phyloP scores from a whole-genome alignment of 2,329 filamentous ascomycete species.

The Diplodia intermedia region DNA sequence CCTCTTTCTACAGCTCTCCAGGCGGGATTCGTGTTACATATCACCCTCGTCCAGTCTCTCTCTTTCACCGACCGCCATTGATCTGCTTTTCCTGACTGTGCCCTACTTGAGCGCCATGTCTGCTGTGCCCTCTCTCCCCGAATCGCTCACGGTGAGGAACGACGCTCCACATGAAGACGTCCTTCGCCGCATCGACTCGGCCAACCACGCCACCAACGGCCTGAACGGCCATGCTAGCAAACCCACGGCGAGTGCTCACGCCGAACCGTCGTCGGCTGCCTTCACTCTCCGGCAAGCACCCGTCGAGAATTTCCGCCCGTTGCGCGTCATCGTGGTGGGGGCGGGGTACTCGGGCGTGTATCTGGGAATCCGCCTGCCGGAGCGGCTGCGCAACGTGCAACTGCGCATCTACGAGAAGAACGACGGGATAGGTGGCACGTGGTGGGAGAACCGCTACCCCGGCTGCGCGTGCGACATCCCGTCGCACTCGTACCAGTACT shows the following conservation, averaged over 20 bases:
- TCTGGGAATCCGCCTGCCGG: conserved; percentile 53
- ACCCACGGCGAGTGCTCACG: background rate
- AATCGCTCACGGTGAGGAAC: conserved; percentile 19
- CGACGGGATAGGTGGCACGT: conserved; percentile 48
- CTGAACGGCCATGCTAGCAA: conserved; percentile 20
- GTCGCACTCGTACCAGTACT: conserved; percentile 53
- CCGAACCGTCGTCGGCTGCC: background rate
- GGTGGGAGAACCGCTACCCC: conserved; percentile 48
- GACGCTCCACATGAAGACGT: conserved; percentile 35
- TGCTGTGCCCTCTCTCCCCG: conserved; percentile 42
- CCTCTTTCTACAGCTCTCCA: background rate
- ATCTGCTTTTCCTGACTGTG: background rate
- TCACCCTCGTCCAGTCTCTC: background rate
- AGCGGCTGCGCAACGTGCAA: conserved; percentile 49
- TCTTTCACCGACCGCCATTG: background rate
- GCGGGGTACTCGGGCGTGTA: conserved; percentile 55
- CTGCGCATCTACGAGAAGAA: conserved; percentile 55
- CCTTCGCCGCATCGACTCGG: conserved; percentile 16
- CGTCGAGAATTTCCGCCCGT: conserved; percentile 52
- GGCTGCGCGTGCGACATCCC: conserved; percentile 55
- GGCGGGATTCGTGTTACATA: background rate
- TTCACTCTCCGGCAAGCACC: conserved; percentile 48
- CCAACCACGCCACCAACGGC: conserved; percentile 31
- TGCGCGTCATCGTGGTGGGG: conserved; percentile 55
- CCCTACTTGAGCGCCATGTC: conserved; percentile 38